Evolutionary conservation across 805 yeast genomes (phyloP).

Genomic region (Saccharomycopsis capsularis): DNA sequence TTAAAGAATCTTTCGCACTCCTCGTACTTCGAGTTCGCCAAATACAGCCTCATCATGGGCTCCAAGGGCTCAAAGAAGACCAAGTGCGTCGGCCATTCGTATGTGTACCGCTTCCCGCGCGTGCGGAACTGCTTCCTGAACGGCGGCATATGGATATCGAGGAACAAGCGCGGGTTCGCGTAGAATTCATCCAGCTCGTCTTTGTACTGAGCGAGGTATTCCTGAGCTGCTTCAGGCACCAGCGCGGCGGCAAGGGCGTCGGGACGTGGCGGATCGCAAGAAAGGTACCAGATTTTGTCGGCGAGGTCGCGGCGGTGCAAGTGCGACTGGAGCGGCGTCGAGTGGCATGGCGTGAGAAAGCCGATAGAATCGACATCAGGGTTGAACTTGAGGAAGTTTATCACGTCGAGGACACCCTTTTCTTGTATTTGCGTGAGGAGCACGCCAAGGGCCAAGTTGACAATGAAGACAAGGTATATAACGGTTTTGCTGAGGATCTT

Average conservation of each 20-base stretch:
- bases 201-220: slow-evolving; percentile 42
- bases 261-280: slow-evolving; percentile 86
- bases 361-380: slow-evolving; percentile 50
- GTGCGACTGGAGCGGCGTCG: slow-evolving; percentile 91
- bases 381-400: slow-evolving; percentile 42
- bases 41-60: slow-evolving; percentile 33
- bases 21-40: slow-evolving; percentile 37
- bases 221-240: slow-evolving; percentile 7
- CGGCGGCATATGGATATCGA: slow-evolving; percentile 48
- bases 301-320: slow-evolving; percentile 51
- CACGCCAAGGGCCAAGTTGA: slow-evolving; percentile 38
- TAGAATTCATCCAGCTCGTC: slow-evolving; percentile 89
- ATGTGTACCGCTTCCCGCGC: slow-evolving; percentile 29
- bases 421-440: slow-evolving; percentile 70
- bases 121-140: slow-evolving; percentile 23
- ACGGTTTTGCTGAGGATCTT: slow-evolving; percentile 18
- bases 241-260: slow-evolving; percentile 4
- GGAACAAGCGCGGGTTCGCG: slow-evolving; percentile 52
- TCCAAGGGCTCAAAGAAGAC: slow-evolving; percentile 65
- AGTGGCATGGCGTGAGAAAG: slow-evolving; percentile 91
- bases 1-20: slow-evolving; percentile 61
- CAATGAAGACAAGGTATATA: slow-evolving; percentile 25
- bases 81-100: slow-evolving; percentile 66
- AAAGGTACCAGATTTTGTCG: slow-evolving; percentile 59
- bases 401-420: slow-evolving; percentile 72